These are phyloP conservation scores for Oryza glumipatula DNA, from an alignment of 176 grass and related monocot genomes.

Conservation along the genomic window DNA sequence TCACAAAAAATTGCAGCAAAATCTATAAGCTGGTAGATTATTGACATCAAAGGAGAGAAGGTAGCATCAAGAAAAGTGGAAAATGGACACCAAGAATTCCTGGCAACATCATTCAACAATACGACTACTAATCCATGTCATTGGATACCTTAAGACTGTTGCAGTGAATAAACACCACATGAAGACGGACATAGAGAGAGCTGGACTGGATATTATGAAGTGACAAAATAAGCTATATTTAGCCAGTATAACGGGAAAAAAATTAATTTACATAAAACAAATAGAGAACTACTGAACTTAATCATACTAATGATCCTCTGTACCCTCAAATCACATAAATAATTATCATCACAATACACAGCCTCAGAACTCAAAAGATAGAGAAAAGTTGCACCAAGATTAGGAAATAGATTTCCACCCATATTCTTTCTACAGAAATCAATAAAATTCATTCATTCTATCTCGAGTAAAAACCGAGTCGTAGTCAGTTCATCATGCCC, in stretches of 20 bases:
- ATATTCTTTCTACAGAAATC: not conserved
- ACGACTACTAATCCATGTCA: not conserved
- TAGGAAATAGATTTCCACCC: not conserved
- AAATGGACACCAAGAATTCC: not conserved
- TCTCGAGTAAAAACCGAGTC: not conserved
- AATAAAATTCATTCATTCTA: slow-evolving; percentile 2
- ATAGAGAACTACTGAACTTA: slow-evolving; percentile 14
- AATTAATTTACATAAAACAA: too few relatives aligned
- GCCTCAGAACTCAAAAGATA: not conserved
- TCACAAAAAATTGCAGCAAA: slow-evolving; percentile 15
- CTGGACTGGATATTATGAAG: not conserved
- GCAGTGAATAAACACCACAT: not conserved
- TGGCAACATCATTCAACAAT: not conserved
- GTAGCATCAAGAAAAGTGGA: slow-evolving; percentile 3
- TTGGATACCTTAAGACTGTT: slow-evolving; percentile 3
- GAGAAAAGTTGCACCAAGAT: not conserved
- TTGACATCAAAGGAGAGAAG: not conserved
- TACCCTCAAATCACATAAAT: not conserved
- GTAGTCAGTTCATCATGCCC: slow-evolving; percentile 6
- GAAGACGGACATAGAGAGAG: not conserved
- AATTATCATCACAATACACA: not conserved
- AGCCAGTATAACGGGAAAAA: too few relatives aligned
- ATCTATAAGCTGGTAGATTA: not conserved
- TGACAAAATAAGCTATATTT: not conserved
- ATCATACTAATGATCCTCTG: slow-evolving; percentile 7